Percentiles rank a stretch among this genome's conserved stretches.
phyloP scores from a whole-genome alignment of 2,329 filamentous ascomycete genomes.

The Penicillium psychrosexuale region DNA sequence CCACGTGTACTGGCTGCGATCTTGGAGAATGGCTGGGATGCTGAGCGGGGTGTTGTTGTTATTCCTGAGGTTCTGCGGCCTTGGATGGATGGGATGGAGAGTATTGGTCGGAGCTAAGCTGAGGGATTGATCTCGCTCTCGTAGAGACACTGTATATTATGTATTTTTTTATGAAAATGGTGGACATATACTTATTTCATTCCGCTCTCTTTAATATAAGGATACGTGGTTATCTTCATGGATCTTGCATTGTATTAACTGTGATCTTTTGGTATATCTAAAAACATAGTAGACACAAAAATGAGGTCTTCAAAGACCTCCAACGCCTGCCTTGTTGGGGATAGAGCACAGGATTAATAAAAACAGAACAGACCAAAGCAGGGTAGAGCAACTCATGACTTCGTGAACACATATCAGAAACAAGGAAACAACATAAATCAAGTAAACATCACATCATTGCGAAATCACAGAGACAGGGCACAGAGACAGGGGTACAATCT shows the following conservation, averaged over 20 bases:
- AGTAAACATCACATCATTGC: conserved; percentile 17
- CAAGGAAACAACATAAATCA: conserved; percentile 7
- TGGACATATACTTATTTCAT: not conserved
- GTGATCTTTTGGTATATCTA: not conserved
- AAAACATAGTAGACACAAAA: not conserved
- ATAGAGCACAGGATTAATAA: not conserved
- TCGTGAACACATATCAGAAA: conserved; percentile 20
- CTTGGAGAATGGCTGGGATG: conserved; percentile 86
- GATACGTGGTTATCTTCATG: not conserved
- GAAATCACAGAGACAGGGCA: conserved; percentile 3
- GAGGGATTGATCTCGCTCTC: not conserved
- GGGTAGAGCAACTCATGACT: conserved; percentile 13
- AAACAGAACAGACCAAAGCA: not conserved
- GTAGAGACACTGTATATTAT: conserved; percentile 1
- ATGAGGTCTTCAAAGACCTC: not conserved
- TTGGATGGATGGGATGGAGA: conserved; percentile 77
- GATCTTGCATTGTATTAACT: not conserved
- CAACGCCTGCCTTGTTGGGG: not conserved
- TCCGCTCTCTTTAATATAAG: not conserved
- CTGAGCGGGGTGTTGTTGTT: conserved; percentile 61
- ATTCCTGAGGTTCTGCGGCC: conserved; percentile 76
- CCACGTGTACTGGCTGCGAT: conserved; percentile 85
- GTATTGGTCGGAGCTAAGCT: conserved; percentile 49
- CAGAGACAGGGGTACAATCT: conserved; percentile 3
- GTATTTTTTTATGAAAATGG: not conserved